These are phyloP conservation scores for Hysterangium stoloniferum DNA, from an alignment of 768 basidiomycete species.

Conservation along the genomic window DNA sequence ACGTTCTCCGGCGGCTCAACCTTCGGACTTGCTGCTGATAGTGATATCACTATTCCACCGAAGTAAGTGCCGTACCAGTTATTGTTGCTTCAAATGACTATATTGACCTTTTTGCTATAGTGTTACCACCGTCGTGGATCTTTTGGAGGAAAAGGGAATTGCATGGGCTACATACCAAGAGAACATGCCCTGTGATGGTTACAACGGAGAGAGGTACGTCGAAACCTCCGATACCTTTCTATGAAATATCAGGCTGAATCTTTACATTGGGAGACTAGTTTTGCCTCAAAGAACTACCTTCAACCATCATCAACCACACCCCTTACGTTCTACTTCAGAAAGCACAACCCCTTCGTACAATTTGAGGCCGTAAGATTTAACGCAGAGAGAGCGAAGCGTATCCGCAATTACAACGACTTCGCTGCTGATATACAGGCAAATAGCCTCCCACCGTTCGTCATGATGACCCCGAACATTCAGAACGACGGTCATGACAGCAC, in stretches of 20 bases:
- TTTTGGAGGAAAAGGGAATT: constrained; percentile 47
- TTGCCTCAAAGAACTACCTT: constrained; percentile 30
- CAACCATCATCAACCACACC: constrained; percentile 30
- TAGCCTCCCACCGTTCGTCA: constrained; percentile 49
- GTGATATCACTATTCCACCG: constrained; percentile 20
- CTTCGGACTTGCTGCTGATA: constrained; percentile 40
- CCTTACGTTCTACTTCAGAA: constrained; percentile 48
- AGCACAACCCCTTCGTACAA: constrained; percentile 46
- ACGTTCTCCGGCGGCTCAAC: constrained; percentile 42
- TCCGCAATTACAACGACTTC: constrained; percentile 59
- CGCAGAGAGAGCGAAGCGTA: constrained; percentile 32
- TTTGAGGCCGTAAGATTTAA: constrained; percentile 42
- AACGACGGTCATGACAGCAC: constrained; percentile 58
- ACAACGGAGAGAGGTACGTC: constrained; percentile 29
- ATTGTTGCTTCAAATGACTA: not conserved
- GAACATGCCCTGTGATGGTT: constrained; percentile 46
- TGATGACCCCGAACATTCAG: constrained; percentile 54
- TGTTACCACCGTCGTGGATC: constrained; percentile 50
- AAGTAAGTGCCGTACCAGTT: constrained; percentile 11
- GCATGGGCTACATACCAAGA: constrained; percentile 60
- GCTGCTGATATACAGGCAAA: constrained; percentile 42
- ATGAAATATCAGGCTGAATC: too few relatives aligned
- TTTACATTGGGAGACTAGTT: constrained; percentile 26
- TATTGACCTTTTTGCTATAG: constrained; percentile 21
- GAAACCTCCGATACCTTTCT: constrained; percentile 11